Percentiles rank a stretch among this genome's conserved stretches.
phyloP scores from a whole-genome alignment of 1,139 yeast species.

The Saccharomyces hybrid region DNA sequence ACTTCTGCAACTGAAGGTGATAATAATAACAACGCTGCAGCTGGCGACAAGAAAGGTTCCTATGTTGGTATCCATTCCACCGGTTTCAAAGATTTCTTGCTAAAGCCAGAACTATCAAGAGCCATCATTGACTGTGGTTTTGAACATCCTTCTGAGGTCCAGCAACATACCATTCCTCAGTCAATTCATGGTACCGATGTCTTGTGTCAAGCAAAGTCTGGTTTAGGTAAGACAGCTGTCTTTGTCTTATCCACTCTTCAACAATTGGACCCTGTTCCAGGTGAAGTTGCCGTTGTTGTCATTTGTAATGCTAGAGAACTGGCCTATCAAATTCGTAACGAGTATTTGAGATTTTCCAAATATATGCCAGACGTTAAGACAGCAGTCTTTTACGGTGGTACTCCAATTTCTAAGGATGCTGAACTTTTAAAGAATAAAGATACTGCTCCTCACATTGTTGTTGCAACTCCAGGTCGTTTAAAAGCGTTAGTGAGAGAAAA shows the following conservation, averaged over 20 bases:
- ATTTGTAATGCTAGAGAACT: slow-evolving; percentile 97
- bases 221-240: slow-evolving; percentile 98
- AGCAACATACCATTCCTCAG: slow-evolving; percentile 97
- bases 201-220: slow-evolving; percentile 97
- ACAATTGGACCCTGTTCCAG: slow-evolving; percentile 95
- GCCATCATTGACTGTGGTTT: slow-evolving; percentile 99
- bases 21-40: slow-evolving; percentile 34
- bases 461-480: slow-evolving; percentile 97
- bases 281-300: slow-evolving; percentile 90
- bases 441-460: slow-evolving; percentile 92
- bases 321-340: slow-evolving; percentile 97
- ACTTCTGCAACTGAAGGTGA: slow-evolving; percentile 25
- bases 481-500: slow-evolving; percentile 91
- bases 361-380: slow-evolving; percentile 97
- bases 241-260: slow-evolving; percentile 93
- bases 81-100: slow-evolving; percentile 93
- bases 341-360: slow-evolving; percentile 94
- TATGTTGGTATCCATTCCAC: slow-evolving; percentile 97
- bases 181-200: slow-evolving; percentile 97
- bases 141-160: slow-evolving; percentile 99
- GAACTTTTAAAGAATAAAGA: slow-evolving; percentile 88
- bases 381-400: slow-evolving; percentile 96
- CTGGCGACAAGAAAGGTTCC: slow-evolving; percentile 87
- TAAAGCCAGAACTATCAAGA: slow-evolving; percentile 92
- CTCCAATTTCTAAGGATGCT: slow-evolving; percentile 76